Percentiles rank a stretch among this genome's conserved stretches.
phyloP scores from a whole-genome alignment of 352 stramenopile genomes.

The Phytophthora pseudosyringae region DNA sequence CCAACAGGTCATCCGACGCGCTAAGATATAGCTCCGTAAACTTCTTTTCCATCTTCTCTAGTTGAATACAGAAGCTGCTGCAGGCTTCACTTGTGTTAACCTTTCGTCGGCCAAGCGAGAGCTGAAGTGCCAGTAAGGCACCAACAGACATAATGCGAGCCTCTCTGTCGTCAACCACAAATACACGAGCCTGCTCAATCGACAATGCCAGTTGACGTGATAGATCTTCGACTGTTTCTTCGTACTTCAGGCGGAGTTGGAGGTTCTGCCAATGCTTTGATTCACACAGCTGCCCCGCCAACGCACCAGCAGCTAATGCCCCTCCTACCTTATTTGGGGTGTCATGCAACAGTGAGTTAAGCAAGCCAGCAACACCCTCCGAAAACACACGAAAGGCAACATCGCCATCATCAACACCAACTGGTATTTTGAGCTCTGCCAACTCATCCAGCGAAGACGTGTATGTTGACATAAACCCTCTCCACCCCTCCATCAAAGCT shows the following conservation, averaged over 20 bases:
- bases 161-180: conserved; percentile 26
- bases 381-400: conserved; percentile 48
- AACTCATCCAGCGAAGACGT: conserved; percentile 42
- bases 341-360: conserved; percentile 23
- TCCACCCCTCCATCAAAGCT: conserved; percentile 49
- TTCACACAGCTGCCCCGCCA: conserved; percentile 45
- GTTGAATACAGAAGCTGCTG: conserved; percentile 19
- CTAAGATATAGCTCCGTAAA: conserved; percentile 28
- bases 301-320: conserved; percentile 41
- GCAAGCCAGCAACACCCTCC: conserved; percentile 31
- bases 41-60: conserved; percentile 34
- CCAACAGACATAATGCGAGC: conserved; percentile 25
- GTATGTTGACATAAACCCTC: conserved; percentile 54
- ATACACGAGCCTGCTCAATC: conserved; percentile 51
- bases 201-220: conserved; percentile 32
- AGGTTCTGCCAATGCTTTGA: conserved; percentile 45
- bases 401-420: conserved; percentile 43
- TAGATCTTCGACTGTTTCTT: conserved; percentile 32
- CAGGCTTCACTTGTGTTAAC: conserved; percentile 31
- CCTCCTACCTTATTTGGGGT: conserved; percentile 27
- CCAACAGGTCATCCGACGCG: conserved; percentile 26
- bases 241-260: conserved; percentile 32
- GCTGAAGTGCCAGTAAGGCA: conserved; percentile 41
- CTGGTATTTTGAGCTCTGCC: conserved; percentile 50
- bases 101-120: conserved; percentile 38